Evolutionary conservation across 148 eudicot species (phyloP), one percentile per base, ranked within the genome.

Genomic region (Silene latifolia): DNA sequence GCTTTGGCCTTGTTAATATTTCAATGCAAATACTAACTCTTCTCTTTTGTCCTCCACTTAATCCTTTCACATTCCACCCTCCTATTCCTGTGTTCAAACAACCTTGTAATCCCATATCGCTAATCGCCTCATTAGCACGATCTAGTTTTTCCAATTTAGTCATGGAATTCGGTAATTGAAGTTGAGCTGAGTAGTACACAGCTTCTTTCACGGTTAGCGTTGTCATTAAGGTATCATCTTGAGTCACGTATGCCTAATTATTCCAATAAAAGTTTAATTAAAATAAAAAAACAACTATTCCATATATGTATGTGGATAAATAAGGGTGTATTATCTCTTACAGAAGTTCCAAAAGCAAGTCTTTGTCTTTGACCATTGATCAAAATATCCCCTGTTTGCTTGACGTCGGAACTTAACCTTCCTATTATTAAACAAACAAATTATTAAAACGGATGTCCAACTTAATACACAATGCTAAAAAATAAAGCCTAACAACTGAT

Each of bases 41-140:
- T 78, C 96, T 87, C 85, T 90, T 93, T 62, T 93, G 93, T 1
- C 98, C 98, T 4, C 91, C 90, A 69, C 96, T 93, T 1, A 92
- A 78, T 5, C 97, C 94, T 70, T 82, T 88, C 2, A 67, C 78
- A 14, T 83, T 78, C 92, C 90, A 88, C 4, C 95, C 96, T 27
- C 98, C 98, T 0, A 93, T 88, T 48, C 90, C 84, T 1, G 90
- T 90, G 85, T 92, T 53, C 8, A 64, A 51, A 5, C 87, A 85
- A 17, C 86, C 89, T 69, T 88, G 89, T 44, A 92, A 72, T 3
- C 97, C 97, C 95, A 92, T 90, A 63, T 92, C 97, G 8, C 25
- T 76, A 58, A 92, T 88, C 0, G 84, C 84, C 18, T 29, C 72
- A 59, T 92, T 81, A 25, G 88, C 96, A 61, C 92, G 80, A 19